Evolutionary conservation across 1,139 yeast genomes (phyloP), one percentile per base, ranked within the genome.

Genomic region (Taiozyma sp.): DNA sequence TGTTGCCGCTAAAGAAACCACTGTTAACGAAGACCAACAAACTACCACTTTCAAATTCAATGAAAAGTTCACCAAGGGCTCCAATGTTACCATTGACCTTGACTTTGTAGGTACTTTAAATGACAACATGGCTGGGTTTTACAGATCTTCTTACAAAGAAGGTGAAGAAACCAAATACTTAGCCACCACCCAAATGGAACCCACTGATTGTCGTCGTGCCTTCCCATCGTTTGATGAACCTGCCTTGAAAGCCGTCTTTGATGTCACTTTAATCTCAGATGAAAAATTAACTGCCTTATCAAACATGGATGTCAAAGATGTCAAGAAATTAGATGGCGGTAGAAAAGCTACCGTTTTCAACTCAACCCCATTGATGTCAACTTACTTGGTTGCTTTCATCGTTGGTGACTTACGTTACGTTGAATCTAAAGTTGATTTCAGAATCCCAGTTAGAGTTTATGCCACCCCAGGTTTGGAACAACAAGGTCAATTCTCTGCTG

Each of bases 141-240:
- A 90, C 72, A 77, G 88, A 60, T 87, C 96, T 7, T 71, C 80
- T 45, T 89, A 88, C 67, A 70, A 72, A 57, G 78, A 81, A 57
- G 68, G 74, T 23, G 90, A 87, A n/a, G 73, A 74, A 49, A 79
- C 79, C 36, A 80, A 82, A 60, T 78, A 78, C 60, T 79, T 88
- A 77, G 83, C 89, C 36, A 83, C 95, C 43, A 88, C 97, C 10
- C 96, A 90, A 70, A 86, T 90, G 74, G 96, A 90, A 70, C 85
- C 96, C 29, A 86, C 95, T 16, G 96, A 88, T 66, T 92, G 96
- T 57, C 81, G 97, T 63, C 78, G 92, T 59, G 96, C 96, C 4
- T 89, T 90, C 75, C 96, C 97, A 23, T 88, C 93, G 66, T 83
- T 85, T 61, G 96, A 90, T 68, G 96, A 90, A 67, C 97, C 97